Percentiles rank a stretch among this genome's conserved stretches.
phyloP scores from a whole-genome alignment of 306 rosid species.

The Vigna angularis region DNA sequence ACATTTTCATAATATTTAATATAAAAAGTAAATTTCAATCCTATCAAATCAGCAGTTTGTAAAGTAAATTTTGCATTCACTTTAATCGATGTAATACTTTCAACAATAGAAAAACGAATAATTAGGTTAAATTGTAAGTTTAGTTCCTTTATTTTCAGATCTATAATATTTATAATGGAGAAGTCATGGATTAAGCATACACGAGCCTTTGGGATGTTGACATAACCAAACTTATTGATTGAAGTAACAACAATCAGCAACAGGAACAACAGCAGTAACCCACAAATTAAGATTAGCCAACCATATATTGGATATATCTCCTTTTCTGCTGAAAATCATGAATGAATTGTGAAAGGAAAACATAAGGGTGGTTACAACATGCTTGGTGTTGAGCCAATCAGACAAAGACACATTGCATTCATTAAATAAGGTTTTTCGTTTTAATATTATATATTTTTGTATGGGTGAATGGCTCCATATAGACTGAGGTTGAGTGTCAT shows the following conservation, averaged over 20 bases:
- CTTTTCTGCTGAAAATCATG: neutral
- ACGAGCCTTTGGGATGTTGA: neutral
- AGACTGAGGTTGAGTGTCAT: neutral
- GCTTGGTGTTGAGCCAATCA: slow-evolving; percentile 7
- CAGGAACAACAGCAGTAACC: neutral
- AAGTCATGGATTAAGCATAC: slow-evolving; percentile 28
- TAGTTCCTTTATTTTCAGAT: no score
- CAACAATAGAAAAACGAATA: no score
- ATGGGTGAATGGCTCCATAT: neutral
- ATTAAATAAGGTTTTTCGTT: neutral
- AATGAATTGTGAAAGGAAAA: slow-evolving; percentile 9
- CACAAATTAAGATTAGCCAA: slow-evolving; percentile 6
- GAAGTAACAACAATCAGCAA: slow-evolving; percentile 39
- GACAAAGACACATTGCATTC: neutral
- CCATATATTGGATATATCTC: neutral
- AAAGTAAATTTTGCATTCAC: no score
- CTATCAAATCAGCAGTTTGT: no score
- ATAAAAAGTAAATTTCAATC: no score
- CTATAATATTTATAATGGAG: neutral
- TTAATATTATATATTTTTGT: neutral
- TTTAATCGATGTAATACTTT: no score
- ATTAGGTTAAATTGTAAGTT: no score
- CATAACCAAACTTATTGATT: slow-evolving; percentile 29
- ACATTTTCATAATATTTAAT: no score
- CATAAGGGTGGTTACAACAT: neutral